Conservation (phyloP, 208 protist species). For the Leishmania mexicana region DNA sequence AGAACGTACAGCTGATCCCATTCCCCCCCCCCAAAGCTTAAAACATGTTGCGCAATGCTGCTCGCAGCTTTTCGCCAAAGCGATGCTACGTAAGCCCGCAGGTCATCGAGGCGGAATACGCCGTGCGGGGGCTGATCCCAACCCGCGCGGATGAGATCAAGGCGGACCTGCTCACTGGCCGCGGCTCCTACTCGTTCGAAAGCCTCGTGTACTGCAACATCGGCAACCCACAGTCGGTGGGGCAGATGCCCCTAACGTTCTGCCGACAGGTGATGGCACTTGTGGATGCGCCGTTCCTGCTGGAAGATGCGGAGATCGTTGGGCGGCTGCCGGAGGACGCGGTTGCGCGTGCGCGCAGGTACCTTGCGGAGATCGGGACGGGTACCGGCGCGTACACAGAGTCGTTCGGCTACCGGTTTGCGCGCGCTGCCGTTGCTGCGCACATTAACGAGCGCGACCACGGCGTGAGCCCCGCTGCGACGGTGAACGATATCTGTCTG, state of each 20-base stretch:
- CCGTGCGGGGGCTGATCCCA: conserved; percentile 88
- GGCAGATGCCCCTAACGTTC: conserved; percentile 98
- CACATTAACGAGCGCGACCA: conserved; percentile 96
- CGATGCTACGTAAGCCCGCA: conserved; percentile 56
- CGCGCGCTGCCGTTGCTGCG: conserved; percentile 90
- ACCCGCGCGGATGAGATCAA: conserved; percentile 81
- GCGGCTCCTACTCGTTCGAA: conserved; percentile 57
- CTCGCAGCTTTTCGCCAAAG: neutral
- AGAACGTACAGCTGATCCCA: neutral
- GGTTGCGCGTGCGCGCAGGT: conserved; percentile 82
- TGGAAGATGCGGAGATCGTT: conserved; percentile 54
- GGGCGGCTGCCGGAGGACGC: conserved; percentile 89
- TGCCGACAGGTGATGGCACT: conserved; percentile 92
- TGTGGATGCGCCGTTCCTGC: conserved; percentile 73
- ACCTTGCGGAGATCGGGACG: conserved; percentile 62
- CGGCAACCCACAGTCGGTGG: conserved; percentile 98
- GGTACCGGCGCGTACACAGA: conserved; percentile 96
- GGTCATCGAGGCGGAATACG: conserved; percentile 83
- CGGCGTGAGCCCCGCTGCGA: conserved; percentile 34
- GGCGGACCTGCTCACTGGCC: conserved; percentile 51
- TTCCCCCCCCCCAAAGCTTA: neutral
- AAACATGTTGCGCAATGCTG: conserved; percentile 1
- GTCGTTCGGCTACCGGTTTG: conserved; percentile 90
- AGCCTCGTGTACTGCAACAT: conserved; percentile 99
- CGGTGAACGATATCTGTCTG: conserved; percentile 86